Evolutionary conservation across 2,329 filamentous ascomycete species (phyloP), one percentile per base, ranked within the genome.

Genomic region (Lecanicillium sp.): DNA sequence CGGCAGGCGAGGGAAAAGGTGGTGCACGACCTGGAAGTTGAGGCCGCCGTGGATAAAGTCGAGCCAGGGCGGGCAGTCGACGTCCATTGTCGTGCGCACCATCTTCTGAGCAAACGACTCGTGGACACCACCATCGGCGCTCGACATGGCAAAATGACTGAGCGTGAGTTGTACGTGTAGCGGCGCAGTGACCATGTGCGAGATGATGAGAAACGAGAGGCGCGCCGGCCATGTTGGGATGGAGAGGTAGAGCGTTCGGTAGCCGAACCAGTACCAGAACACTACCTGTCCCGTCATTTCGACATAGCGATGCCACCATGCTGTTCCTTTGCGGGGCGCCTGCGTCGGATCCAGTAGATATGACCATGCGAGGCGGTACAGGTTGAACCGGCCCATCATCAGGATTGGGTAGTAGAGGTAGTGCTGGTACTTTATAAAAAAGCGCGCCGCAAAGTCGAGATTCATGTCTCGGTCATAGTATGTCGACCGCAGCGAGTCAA

Each of bases 131-230:
- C 94, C 70, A 51, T 95, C 86, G 9, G 85, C 75, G 0, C 88
- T 95, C 50, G 85, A 89, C 88, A 94, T 95, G 48, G 85, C 86
- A 61, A 94, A 95, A 60, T 95, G 88, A 3, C 85, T 92, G 15
- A 95, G 74, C 0, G 87, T 92, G 57, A 95, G 94, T 58, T 95
- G 88, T 9, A 90, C 75, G 58, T 95, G 88, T 34, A 95, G 66
- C 3, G 87, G 82, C 60, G 84, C 83, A 5, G 86, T 86, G 20
- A 87, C 71, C 54, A 87, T 74, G 56, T 94, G 87, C 53, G 83
- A 88, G 53, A 92, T 64, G 56, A 94, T 67, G 51, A 95, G 66
- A 58, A 87, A 95, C 34, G 74, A 63, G 39, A 92, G 70, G n/a
- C 87, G 79, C 45, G 75, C 74, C 60, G 73, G 75, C 60, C 75